Conservation (phyloP, 106 monocot genomes). For the Chionographis japonica region DNA sequence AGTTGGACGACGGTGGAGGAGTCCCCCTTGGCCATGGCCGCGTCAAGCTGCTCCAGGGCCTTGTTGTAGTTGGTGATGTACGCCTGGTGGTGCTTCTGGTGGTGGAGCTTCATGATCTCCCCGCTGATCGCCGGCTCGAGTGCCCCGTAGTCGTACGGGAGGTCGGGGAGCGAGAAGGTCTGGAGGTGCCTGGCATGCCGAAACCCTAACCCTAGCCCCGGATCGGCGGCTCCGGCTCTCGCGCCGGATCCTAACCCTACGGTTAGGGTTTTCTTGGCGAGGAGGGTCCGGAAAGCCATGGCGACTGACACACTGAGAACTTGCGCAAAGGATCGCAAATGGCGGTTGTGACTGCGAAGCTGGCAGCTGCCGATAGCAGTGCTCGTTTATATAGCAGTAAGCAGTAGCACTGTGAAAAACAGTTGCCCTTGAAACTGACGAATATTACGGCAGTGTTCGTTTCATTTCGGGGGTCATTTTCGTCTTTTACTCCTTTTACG, state of each 20-base stretch:
- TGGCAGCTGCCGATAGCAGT: not conserved
- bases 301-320: not conserved
- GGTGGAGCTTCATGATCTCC: slow-evolving; percentile 96
- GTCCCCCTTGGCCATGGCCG: slow-evolving; percentile 79
- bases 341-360: not conserved
- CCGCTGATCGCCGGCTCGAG: slow-evolving; percentile 95
- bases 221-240: not conserved
- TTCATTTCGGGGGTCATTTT: too few species aligned
- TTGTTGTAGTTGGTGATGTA: slow-evolving; percentile 97
- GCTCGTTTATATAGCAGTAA: not conserved
- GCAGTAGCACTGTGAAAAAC: too few species aligned
- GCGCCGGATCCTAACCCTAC: not conserved
- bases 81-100: slow-evolving; percentile 96
- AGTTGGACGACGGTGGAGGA: slow-evolving; percentile 65
- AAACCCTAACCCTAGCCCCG: slow-evolving; percentile 3
- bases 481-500: too few species aligned
- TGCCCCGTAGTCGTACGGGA: slow-evolving; percentile 85
- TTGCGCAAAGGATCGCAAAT: not conserved
- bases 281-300: slow-evolving; percentile 51
- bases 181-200: slow-evolving; percentile 31
- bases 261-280: slow-evolving; percentile 33
- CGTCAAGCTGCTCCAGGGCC: slow-evolving; percentile 89
- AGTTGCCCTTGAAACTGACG: too few species aligned
- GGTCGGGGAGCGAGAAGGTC: slow-evolving; percentile 82
- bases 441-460: too few species aligned